phyloP scores from a whole-genome alignment of 257 asterid genomes.

The Solanum etuberosum region DNA sequence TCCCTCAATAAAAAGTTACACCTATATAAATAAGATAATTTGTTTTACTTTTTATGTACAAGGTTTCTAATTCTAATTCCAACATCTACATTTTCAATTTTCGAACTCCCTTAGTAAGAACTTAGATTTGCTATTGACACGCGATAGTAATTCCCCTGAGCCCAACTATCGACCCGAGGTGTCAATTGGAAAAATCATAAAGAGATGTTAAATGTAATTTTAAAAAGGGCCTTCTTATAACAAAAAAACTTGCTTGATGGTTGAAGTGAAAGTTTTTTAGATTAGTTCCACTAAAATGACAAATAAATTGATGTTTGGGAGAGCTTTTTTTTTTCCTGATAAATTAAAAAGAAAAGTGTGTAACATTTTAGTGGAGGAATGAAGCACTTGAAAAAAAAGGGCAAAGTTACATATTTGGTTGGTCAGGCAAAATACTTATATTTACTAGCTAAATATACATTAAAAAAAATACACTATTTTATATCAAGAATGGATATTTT shows the following conservation, averaged over 20 bases:
- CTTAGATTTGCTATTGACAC: no score
- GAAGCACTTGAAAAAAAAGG: not conserved
- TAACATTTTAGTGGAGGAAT: not conserved
- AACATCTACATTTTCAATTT: not conserved
- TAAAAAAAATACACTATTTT: not conserved
- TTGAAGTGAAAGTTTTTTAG: not conserved
- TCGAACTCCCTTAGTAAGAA: not conserved
- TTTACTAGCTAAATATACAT: not conserved
- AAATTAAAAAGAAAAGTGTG: not conserved
- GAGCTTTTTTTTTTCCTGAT: not conserved
- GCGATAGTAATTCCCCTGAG: no score
- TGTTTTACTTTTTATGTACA: no score
- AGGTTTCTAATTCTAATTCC: no score
- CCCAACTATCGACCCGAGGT: not conserved
- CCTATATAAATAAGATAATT: no score
- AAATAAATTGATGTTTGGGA: not conserved
- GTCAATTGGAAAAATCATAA: not conserved
- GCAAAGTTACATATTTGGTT: not conserved
- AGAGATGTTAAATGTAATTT: not conserved
- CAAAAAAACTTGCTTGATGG: accelerated
- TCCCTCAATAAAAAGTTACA: no score
- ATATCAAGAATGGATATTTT: not conserved
- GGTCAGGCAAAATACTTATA: not conserved
- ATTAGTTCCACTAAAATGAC: not conserved
- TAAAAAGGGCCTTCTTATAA: not conserved